Percentiles rank a stretch among this genome's conserved stretches.
Evolutionary conservation across 2,329 filamentous ascomycete species (phyloP).

Genomic region (Epichloe sibirici): DNA sequence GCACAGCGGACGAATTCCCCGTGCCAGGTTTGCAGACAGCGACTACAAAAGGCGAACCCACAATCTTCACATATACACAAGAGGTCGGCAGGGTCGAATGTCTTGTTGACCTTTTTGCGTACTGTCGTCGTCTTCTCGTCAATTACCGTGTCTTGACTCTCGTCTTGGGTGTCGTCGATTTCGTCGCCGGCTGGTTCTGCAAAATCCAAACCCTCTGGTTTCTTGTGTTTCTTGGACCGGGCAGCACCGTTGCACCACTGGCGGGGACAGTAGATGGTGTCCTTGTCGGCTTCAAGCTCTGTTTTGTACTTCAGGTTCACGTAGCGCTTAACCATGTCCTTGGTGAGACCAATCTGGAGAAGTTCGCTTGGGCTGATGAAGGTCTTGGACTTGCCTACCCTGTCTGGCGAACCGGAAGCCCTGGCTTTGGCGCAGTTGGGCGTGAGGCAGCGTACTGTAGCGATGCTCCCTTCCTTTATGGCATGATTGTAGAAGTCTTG

Average conservation of each 20-base stretch:
- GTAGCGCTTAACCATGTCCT: conserved; percentile 70
- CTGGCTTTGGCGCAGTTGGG: conserved; percentile 64
- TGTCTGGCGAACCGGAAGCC: conserved; percentile 12
- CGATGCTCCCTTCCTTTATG: conserved; percentile 74
- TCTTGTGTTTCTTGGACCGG: conserved; percentile 59
- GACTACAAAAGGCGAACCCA: conserved; percentile 72
- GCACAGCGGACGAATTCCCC: conserved; percentile 66
- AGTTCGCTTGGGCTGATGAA: conserved; percentile 75
- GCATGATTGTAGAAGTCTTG: conserved; percentile 83
- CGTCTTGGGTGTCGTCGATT: conserved; percentile 14
- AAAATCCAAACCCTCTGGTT: conserved; percentile 53
- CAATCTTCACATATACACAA: conserved; percentile 83
- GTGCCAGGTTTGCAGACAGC: conserved; percentile 72
- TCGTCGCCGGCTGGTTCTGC: conserved; percentile 33
- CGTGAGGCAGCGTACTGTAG: conserved; percentile 65
- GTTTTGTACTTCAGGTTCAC: conserved; percentile 86
- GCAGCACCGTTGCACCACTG: conserved; percentile 88
- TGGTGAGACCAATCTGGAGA: conserved; percentile 58
- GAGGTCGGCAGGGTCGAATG: conserved; percentile 44
- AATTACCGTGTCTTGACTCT: conserved; percentile 9
- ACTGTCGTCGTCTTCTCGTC: not conserved
- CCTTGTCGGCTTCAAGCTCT: conserved; percentile 81
- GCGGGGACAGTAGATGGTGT: conserved; percentile 84
- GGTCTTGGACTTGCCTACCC: conserved; percentile 47
- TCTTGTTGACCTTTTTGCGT: conserved; percentile 3